Evolutionary conservation across 257 asterid species (phyloP).

Genomic region (Linaria vulgaris): DNA sequence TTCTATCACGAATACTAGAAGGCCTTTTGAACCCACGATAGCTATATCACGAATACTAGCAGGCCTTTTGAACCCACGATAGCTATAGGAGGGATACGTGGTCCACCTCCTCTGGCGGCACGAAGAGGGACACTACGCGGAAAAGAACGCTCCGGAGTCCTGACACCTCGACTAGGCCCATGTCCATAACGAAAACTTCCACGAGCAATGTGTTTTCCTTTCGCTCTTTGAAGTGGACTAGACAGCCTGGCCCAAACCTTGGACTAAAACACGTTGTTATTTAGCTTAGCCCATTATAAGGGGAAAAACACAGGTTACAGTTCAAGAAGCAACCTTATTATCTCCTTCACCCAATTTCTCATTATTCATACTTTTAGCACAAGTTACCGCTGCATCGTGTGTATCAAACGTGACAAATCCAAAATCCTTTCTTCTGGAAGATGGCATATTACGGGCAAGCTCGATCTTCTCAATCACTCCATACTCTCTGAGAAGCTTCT

Average conservation of each 20-base stretch:
- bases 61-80: slow-evolving; percentile 73
- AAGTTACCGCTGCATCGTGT: slow-evolving; percentile 88
- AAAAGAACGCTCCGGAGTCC: slow-evolving; percentile 72
- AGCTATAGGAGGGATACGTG: slow-evolving; percentile 55
- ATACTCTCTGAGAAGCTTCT: slow-evolving; percentile 60
- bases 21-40: too few relatives aligned
- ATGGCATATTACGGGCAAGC: slow-evolving; percentile 99
- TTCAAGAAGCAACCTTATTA: slow-evolving; percentile 56
- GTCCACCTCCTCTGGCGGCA: slow-evolving; percentile 51
- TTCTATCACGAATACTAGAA: too few relatives aligned
- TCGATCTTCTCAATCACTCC: slow-evolving; percentile 84
- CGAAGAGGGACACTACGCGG: slow-evolving; percentile 58
- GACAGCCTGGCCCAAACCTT: slow-evolving; percentile 97
- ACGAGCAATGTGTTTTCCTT: slow-evolving; percentile 72
- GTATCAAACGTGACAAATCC: slow-evolving; percentile 88
- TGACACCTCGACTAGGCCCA: slow-evolving; percentile 48
- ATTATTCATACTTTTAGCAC: slow-evolving; percentile 88
- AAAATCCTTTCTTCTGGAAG: slow-evolving; percentile 95
- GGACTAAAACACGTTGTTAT: slow-evolving; percentile 51
- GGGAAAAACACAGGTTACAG: slow-evolving; percentile 5
- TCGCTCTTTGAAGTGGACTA: slow-evolving; percentile 96
- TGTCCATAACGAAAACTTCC: slow-evolving; percentile 66
- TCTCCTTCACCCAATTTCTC: slow-evolving; percentile 91
- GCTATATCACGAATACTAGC: slow-evolving; percentile 58
- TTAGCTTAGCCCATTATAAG: slow-evolving; percentile 20